Base-by-base conservation (phyloP, 2,329 filamentous ascomycete species). In the Pyrenophora seminiperda region DNA sequence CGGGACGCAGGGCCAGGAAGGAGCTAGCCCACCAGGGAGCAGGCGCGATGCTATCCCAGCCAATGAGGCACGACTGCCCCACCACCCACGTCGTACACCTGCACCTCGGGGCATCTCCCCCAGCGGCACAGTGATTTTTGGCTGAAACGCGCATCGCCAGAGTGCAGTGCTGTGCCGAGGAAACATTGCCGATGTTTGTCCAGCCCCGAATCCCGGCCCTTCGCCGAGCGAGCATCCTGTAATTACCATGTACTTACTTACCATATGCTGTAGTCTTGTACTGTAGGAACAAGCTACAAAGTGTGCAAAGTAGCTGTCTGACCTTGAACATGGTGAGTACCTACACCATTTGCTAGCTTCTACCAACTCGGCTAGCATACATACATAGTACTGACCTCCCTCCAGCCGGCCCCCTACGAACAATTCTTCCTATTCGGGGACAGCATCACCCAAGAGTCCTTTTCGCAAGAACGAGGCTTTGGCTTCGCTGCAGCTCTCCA, bases 381-480 rank as follows among this genome's bases (percentile, higher is more conserved):
- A 18, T 22, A 14, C 30, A 9, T 10, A 27, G 4, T 27, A 27
- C 22, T 62, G 39, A 61, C 39, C 7, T 11, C 9, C 11, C 4
- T 3, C 3, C 20, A 74, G 70, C 54, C 65, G 52, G 54, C 66
- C 27, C 43, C 61, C 17, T 72, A 73, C 47, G 72, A 77, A 30
- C 75, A 79, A 53, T 76, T 81, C 62, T 79, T 97, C 55, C 83
- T 97, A 18, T 89, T 97, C 55, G 93, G 93, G 46, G 94, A 97
- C 75, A 96, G 90, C 24, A 87, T 97, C 54, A 87, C 93, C 40
- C 86, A 97, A 67, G 78, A 81, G 33, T 82, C 85, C 2, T 82
- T 82, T 56, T 78, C 81, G 29, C 77, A 85, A 40, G 74, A 81
- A 9, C 76, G 83, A 48, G 90, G 88, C 13, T 93, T 92, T 72